Evolutionary conservation across 495 filamentous ascomycete species (phyloP), one percentile per base, ranked within the genome.

Genomic region (Penicillium antarcticum): DNA sequence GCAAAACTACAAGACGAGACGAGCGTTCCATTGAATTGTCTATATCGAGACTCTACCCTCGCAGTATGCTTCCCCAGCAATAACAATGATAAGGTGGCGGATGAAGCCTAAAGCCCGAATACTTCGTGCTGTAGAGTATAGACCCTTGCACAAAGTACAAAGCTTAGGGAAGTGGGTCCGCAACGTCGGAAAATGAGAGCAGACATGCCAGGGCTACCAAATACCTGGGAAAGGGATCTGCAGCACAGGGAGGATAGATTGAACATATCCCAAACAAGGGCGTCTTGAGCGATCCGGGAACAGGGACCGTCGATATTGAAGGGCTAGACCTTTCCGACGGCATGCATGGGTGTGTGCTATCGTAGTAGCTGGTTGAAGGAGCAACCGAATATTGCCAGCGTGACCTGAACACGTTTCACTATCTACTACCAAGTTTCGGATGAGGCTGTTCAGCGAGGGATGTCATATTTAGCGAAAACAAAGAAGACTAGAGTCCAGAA

Each of bases 251-350:
- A 39, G 39, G 19, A 19, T 34, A 31, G 50, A 59, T 62, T 53
- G 60, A 45, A 51, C 41, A 57, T 62, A 50, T 51, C 45, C 43
- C 19, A 56, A 64, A 51, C 56, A 65, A 65, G 61, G 61, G 55
- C 47, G 21, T 18, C 24, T 34, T 40, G 29, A 16, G 42, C 13
- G 38, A 32, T 48, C 45, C 42, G 37, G 48, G 21, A 34, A 16
- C 34, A 33, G 32, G 39, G 52, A 10, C 48, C 32, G 14, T 19
- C 8, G 21, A 9, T 31, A 16, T 18, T 13, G 35, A 34, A 37
- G 43, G 52, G 33, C 52, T 48, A 36, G 51, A 54, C 39, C 29
- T 51, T 21, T 38, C 7, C 13, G 34, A 26, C 19, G 46, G 53
- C 46, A 57, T 60, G 48, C 31, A 40, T 40, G 19, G 10, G 29